Percentiles rank a stretch among this genome's conserved stretches.
phyloP scores from a whole-genome alignment of 805 yeast species.

The Candida insectalens region DNA sequence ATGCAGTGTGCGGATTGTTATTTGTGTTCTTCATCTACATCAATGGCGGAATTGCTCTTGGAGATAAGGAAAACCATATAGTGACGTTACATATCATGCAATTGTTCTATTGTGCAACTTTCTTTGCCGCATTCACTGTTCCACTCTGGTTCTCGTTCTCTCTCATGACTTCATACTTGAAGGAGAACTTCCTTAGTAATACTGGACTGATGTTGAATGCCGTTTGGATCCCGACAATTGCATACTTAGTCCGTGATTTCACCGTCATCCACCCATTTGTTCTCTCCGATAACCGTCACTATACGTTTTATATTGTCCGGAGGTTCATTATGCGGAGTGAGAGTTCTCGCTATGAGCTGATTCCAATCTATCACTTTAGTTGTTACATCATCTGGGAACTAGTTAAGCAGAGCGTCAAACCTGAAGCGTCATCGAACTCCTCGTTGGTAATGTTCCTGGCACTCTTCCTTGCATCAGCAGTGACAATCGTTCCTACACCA shows the following conservation, averaged over 20 bases:
- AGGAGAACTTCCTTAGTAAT: slow-evolving; percentile 19
- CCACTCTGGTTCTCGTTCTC: slow-evolving; percentile 60
- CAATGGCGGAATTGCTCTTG: slow-evolving; percentile 84
- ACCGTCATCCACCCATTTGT: slow-evolving; percentile 84
- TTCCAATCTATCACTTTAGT: slow-evolving; percentile 65
- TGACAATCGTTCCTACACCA: slow-evolving; percentile 81
- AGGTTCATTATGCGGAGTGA: slow-evolving; percentile 43
- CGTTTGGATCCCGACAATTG: slow-evolving; percentile 24
- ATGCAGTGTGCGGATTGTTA: slow-evolving; percentile 34
- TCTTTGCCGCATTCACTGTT: slow-evolving; percentile 52
- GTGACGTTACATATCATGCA: slow-evolving; percentile 70
- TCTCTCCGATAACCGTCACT: slow-evolving; percentile 91
- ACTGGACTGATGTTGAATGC: slow-evolving; percentile 12
- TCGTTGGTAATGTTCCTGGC: slow-evolving; percentile 35
- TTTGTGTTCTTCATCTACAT: slow-evolving; percentile 49
- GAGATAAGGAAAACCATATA: slow-evolving; percentile 82
- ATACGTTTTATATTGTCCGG: slow-evolving; percentile 77
- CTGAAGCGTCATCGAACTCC: slow-evolving; percentile 7
- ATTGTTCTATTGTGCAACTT: slow-evolving; percentile 64
- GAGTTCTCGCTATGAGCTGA: slow-evolving; percentile 37
- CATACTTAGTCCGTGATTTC: slow-evolving; percentile 40
- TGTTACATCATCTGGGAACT: slow-evolving; percentile 17
- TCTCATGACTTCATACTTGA: slow-evolving; percentile 31
- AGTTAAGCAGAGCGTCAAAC: slow-evolving; percentile 7
- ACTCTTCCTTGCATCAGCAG: slow-evolving; percentile 38